These are phyloP conservation scores for Coleophoma crateriformis DNA, from an alignment of 2,329 filamentous ascomycete species.

Conservation along the genomic window DNA sequence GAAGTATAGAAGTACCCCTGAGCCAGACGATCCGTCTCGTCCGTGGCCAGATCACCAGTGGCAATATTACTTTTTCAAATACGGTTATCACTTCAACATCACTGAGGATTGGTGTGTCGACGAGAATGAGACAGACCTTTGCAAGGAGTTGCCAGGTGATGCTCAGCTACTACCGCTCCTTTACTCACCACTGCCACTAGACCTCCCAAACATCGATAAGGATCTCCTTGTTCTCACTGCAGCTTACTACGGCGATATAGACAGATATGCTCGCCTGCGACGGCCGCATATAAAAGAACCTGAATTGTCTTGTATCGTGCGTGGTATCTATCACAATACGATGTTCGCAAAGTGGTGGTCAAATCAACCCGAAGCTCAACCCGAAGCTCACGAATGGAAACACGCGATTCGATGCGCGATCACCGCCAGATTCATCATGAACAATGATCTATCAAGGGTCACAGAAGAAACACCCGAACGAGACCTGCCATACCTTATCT, in stretches of 20 bases:
- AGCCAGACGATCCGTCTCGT: not conserved
- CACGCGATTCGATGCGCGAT: slow-evolving; percentile 10
- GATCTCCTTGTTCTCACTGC: slow-evolving; percentile 31
- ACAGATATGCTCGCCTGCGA: slow-evolving; percentile 31
- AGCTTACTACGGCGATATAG: slow-evolving; percentile 32
- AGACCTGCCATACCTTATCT: slow-evolving; percentile 2
- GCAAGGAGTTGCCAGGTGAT: too few relatives aligned
- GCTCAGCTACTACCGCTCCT: slow-evolving; percentile 16
- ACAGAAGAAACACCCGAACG: not conserved
- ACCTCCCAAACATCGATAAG: slow-evolving; percentile 31
- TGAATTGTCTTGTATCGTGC: slow-evolving; percentile 20
- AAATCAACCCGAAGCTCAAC: not conserved
- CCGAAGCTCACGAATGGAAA: not conserved
- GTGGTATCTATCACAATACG: slow-evolving; percentile 29
- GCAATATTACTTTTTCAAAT: too few relatives aligned
- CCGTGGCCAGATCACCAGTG: too few relatives aligned
- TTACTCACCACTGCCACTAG: slow-evolving; percentile 25
- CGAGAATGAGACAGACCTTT: slow-evolving; percentile 1
- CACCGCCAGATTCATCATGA: slow-evolving; percentile 26
- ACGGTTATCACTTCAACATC: slow-evolving; percentile 25
- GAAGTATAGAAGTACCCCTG: slow-evolving; percentile 3
- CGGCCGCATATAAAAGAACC: slow-evolving; percentile 14
- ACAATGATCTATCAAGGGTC: slow-evolving; percentile 14
- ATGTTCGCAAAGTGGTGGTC: slow-evolving; percentile 30
- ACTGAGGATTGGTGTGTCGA: slow-evolving; percentile 21